phyloP scores from a whole-genome alignment of 768 basidiomycete species.

The Trametes coccinea region DNA sequence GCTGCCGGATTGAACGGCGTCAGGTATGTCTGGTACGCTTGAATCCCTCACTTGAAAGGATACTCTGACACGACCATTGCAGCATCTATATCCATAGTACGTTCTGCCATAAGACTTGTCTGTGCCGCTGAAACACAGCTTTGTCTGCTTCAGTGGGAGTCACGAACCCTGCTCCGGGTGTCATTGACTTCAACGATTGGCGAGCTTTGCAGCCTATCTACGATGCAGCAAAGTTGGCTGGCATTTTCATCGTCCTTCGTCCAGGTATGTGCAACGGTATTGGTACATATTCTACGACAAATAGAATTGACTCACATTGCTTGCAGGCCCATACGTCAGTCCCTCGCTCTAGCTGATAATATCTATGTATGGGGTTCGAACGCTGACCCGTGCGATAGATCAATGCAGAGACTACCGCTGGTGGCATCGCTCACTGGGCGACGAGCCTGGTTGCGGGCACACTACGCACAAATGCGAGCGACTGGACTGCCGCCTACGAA shows the following conservation, averaged over 20 bases:
- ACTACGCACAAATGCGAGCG: slow-evolving; percentile 70
- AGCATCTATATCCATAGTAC: slow-evolving; percentile 62
- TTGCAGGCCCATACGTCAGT: slow-evolving; percentile 32
- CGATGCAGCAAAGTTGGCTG: slow-evolving; percentile 70
- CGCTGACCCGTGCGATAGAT: too few species aligned
- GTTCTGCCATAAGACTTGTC: background rate
- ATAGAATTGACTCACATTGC: background rate
- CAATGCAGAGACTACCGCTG: slow-evolving; percentile 82
- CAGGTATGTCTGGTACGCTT: slow-evolving; percentile 36
- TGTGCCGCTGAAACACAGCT: too few species aligned
- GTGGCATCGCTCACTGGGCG: slow-evolving; percentile 70
- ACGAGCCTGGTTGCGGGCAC: slow-evolving; percentile 65
- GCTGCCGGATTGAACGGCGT: slow-evolving; percentile 79
- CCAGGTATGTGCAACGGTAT: slow-evolving; percentile 50
- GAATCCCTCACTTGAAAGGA: background rate
- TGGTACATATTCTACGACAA: background rate
- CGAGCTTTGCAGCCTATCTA: slow-evolving; percentile 70
- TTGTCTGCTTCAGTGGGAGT: slow-evolving; percentile 45
- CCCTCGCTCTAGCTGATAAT: too few species aligned
- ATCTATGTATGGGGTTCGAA: too few species aligned
- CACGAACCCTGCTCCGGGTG: slow-evolving; percentile 71
- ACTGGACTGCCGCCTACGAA: slow-evolving; percentile 70
- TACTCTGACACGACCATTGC: background rate
- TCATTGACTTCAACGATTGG: slow-evolving; percentile 72
- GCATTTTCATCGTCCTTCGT: slow-evolving; percentile 77